Evolutionary conservation across 495 filamentous ascomycete species (phyloP).

Genomic region (Penicillium subrubescens): DNA sequence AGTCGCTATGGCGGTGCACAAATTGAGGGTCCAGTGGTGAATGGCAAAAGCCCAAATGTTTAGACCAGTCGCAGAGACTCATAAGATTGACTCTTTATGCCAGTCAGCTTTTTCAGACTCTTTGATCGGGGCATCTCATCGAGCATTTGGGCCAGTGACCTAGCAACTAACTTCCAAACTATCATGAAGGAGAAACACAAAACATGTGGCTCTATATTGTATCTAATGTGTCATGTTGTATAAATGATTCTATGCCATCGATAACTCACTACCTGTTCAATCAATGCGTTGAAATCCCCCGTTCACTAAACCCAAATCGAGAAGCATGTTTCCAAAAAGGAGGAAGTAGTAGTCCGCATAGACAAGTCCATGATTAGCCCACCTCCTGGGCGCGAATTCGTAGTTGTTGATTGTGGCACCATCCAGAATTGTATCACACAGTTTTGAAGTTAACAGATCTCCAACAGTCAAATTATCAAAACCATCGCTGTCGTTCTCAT

Average conservation of each 20-base stretch:
- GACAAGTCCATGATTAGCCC: constrained; percentile 48
- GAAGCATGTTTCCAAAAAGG: constrained; percentile 45
- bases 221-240: constrained; percentile 5
- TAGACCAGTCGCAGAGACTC: background rate
- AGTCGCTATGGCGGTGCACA: constrained; percentile 16
- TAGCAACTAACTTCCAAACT: background rate
- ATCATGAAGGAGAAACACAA: background rate
- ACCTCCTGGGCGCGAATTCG: constrained; percentile 31
- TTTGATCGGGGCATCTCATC: background rate
- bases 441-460: background rate
- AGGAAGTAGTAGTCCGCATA: constrained; percentile 55
- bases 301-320: constrained; percentile 19
- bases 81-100: background rate
- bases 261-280: background rate
- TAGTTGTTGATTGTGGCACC: constrained; percentile 48
- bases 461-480: background rate
- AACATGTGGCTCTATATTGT: background rate
- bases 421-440: constrained; percentile 24
- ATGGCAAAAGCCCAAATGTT: background rate
- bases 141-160: background rate
- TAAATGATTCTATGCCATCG: background rate
- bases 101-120: background rate
- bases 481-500: background rate
- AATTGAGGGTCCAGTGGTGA: background rate
- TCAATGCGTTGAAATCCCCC: background rate